A percentile compares a stretch with the other conserved stretches of the same genome.
Conservation (phyloP, 1,284 basidiomycete genomes). For the Melampsora larici-populina region DNA sequence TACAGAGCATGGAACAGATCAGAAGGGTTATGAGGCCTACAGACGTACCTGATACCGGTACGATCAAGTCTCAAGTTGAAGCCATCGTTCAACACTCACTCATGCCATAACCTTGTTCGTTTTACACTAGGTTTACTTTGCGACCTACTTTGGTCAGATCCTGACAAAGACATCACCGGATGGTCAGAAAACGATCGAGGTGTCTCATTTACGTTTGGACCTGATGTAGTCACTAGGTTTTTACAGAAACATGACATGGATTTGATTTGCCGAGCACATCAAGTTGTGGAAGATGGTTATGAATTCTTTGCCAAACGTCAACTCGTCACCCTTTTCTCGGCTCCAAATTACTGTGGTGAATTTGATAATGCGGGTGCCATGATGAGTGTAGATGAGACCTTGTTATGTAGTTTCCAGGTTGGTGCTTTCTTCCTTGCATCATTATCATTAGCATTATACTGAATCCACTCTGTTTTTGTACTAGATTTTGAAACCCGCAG, state of each 20-base stretch:
- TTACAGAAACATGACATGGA: constrained; percentile 99
- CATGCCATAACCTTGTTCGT: not conserved
- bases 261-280: constrained; percentile 95
- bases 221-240: constrained; percentile 95
- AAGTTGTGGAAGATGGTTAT: constrained; percentile 99
- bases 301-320: constrained; percentile 99
- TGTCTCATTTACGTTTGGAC: constrained; percentile 97
- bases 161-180: constrained; percentile 97
- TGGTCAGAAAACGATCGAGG: constrained; percentile 99
- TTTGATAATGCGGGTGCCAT: constrained; percentile 99
- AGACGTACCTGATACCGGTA: constrained; percentile 96
- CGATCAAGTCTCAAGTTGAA: constrained; percentile 49
- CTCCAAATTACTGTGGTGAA: constrained; percentile 89
- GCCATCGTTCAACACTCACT: constrained; percentile 33
- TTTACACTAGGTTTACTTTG: constrained; percentile 70
- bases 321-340: constrained; percentile 93
- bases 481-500: constrained; percentile 32
- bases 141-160: constrained; percentile 97
- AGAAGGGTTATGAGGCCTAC: constrained; percentile 98
- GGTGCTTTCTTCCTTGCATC: constrained; percentile 9
- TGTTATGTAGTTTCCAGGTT: constrained; percentile 97
- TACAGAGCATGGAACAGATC: constrained; percentile 99
- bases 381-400: constrained; percentile 99
- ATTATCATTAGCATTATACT: not conserved
- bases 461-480: not conserved